Percentiles rank a stretch among this genome's conserved stretches.
phyloP scores from a whole-genome alignment of 2,329 filamentous ascomycete genomes.

The Aspergillus calidoustus region DNA sequence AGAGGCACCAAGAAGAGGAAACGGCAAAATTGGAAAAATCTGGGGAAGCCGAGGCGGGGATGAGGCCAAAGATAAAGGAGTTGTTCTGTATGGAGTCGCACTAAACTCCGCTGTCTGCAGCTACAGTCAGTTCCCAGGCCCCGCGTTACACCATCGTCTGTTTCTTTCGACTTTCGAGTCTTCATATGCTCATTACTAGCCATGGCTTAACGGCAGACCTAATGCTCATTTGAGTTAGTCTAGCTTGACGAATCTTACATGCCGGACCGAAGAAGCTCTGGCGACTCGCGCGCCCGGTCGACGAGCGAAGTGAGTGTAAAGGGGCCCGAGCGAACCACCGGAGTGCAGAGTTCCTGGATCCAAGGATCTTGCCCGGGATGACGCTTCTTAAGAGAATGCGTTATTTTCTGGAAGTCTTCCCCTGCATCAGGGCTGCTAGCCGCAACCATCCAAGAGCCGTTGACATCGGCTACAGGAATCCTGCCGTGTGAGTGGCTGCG shows the following conservation, averaged over 20 bases:
- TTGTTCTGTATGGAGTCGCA: slow-evolving; percentile 10
- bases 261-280: not conserved
- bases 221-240: not conserved
- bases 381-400: slow-evolving; percentile 10
- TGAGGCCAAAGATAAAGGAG: slow-evolving; percentile 13
- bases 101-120: slow-evolving; percentile 8
- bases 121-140: slow-evolving; percentile 8
- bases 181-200: not conserved
- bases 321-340: slow-evolving; percentile 6
- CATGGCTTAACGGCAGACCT: not conserved
- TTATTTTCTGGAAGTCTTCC: slow-evolving; percentile 19
- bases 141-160: slow-evolving; percentile 14
- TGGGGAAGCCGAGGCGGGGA: slow-evolving; percentile 23
- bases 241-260: not conserved
- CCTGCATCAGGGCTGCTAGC: not conserved
- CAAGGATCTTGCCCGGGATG: slow-evolving; percentile 2
- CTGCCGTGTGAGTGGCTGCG: not conserved
- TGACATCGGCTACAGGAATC: not conserved
- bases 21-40: slow-evolving; percentile 12
- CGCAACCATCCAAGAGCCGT: slow-evolving; percentile 3
- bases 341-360: slow-evolving; percentile 9
- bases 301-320: slow-evolving; percentile 4
- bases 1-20: not conserved
- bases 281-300: not conserved
- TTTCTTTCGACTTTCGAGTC: not conserved